Base-by-base conservation (phyloP, 2,329 filamentous ascomycete genomes). In the Colletotrichum sp. region DNA sequence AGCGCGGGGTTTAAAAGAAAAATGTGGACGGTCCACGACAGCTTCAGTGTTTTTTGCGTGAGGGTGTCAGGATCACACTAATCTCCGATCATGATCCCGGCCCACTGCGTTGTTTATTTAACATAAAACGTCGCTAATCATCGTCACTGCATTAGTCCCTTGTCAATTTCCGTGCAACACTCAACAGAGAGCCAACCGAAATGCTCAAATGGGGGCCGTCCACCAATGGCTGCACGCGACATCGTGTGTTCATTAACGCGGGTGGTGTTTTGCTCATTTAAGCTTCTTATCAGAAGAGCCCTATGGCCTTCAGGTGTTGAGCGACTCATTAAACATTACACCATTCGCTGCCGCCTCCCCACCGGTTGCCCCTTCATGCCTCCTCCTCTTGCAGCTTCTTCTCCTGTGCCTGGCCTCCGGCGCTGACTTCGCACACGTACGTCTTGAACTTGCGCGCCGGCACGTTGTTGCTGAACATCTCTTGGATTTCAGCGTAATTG, bases 401-500 rank as follows among this genome's bases (percentile, higher is more conserved):
- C 58, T 74, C 26, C 26, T 69, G 43, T 21, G 43, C 60, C 21
- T 48, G 70, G 12, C 61, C 69, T 28, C 66, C 67, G 8, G 66
- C 21, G 67, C 70, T 58, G 12, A 71, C 61, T n/a, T 76, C 70
- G 71, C 70, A 73, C 34, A 71, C 48, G n/a, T 76, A 66, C 3
- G 58, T 61, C 62, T 75, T 77, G 68, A 75, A 75, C 43, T 75
- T 55, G 8, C 76, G 38, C 36, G 71, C 71, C 9, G 71, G 76
- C 58, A 72, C 68, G 24, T 64, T 66, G 48, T 69, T 71, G 70
- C 66, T 74, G 21, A 74, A 76, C 73, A 70, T 76, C 28, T 76
- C 70, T 65, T 77, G 76, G 8, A 75, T 71, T 60, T 76, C 74
- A n/a, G 74, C 76, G n/a, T 76, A 74, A 28, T 76, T 76, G 58